Base-by-base conservation (phyloP, 305 asterid genomes). In the Fraxinus latifolia region DNA sequence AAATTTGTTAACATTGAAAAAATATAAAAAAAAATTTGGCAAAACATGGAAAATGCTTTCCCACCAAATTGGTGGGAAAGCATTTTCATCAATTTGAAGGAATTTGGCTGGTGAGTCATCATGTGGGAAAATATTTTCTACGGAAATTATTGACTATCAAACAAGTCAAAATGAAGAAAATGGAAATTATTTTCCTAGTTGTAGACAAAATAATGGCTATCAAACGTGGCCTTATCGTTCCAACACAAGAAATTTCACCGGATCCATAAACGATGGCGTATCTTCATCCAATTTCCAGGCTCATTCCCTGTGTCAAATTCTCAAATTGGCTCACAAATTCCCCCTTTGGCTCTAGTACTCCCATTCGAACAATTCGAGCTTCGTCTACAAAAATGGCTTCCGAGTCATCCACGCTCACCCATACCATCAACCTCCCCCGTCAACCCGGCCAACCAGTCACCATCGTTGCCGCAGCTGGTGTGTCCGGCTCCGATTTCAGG, bases 401-500 rank as follows among this genome's bases (percentile, higher is more conserved):
- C 68, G 90, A 82, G 31, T 88, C 93, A 44, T 36, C 93, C 4
- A 82, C 37, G 21, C 84, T 88, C 82, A 80, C 83, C 68, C 93
- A 87, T 77, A 85, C 87, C 50, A 85, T 95, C 79, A 74, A 88
- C 82, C 90, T 95, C 80, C 93, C 94, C 21, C 25, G 75, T 80
- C 99, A 95, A 82, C 86, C 74, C 82, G 86, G 47, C 25, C 97
- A 91, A 36, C 91, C 97, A n/a, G 89, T 91, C 83, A 14, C 91
- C 79, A 78, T 92, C 80, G 86, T 83, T 34, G 97, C 97, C 77
- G 93, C 91, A 58, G 83, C 94, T 4, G 95, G 98, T 53, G 88
- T 95, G 86, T 90, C 97, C 14, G 89, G 88, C 55, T 73, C 91
- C 65, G 94, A 92, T 68, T 93, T 95, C 91, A 89, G 93, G 98